Evolutionary conservation across 1,284 basidiomycete species (phyloP).

Genomic region (Earliella scabrosa): DNA sequence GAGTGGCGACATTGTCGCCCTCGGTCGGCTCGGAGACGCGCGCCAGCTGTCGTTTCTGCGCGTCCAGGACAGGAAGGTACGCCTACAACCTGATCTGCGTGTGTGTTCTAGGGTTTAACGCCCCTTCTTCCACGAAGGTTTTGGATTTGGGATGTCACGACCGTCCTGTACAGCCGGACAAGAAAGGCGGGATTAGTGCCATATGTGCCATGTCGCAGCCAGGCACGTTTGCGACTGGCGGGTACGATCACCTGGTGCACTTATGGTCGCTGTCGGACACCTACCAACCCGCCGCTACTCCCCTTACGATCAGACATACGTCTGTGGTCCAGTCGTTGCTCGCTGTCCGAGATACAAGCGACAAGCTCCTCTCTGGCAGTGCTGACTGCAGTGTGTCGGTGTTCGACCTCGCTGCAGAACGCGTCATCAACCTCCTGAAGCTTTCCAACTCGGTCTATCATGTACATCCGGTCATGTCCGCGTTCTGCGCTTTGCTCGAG

Average conservation of each 20-base stretch:
- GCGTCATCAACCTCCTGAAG: conserved; percentile 43
- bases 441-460: conserved; percentile 51
- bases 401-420: conserved; percentile 52
- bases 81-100: neutral
- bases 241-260: conserved; percentile 52
- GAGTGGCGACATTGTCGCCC: conserved; percentile 34
- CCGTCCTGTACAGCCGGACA: conserved; percentile 36
- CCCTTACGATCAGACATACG: conserved; percentile 47
- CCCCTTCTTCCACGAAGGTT: conserved; percentile 8
- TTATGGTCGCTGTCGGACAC: conserved; percentile 45
- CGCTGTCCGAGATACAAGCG: conserved; percentile 46
- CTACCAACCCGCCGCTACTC: conserved; percentile 35
- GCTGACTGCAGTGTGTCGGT: conserved; percentile 49
- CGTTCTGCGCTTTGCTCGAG: conserved; percentile 49
- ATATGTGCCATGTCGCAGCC: conserved; percentile 44
- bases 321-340: conserved; percentile 50
- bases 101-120: neutral
- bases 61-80: conserved; percentile 9
- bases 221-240: conserved; percentile 51
- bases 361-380: conserved; percentile 51
- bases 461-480: conserved; percentile 41
- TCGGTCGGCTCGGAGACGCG: conserved; percentile 44
- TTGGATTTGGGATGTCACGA: conserved; percentile 23
- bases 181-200: conserved; percentile 46
- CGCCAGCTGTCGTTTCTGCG: conserved; percentile 38